These are phyloP conservation scores for Stachybotrys echinatus DNA, from an alignment of 2,329 filamentous ascomycete species.

Conservation along the genomic window DNA sequence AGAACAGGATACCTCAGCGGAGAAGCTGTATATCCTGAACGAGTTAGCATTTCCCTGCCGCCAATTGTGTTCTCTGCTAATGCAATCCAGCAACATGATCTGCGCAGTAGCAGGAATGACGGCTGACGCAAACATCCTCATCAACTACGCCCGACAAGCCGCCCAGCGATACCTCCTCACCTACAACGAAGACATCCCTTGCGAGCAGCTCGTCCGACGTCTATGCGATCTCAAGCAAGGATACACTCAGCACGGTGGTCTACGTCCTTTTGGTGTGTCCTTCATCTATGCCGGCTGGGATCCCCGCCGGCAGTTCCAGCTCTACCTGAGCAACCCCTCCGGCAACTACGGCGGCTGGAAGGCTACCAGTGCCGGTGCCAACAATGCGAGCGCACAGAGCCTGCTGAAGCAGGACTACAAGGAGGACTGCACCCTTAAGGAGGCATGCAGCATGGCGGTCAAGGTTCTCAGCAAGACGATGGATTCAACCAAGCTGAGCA, in stretches of 20 bases:
- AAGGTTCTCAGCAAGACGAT: conserved; percentile 99
- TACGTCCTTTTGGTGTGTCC: conserved; percentile 95
- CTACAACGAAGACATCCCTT: conserved; percentile 99
- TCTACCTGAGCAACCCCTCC: conserved; percentile 97
- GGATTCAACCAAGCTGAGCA: conserved; percentile 98
- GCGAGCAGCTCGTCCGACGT: conserved; percentile 94
- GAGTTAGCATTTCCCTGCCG: conserved; percentile 58
- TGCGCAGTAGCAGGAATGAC: conserved; percentile 99
- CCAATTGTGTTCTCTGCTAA: conserved; percentile 5
- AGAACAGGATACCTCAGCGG: conserved; percentile 98
- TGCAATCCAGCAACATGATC: conserved; percentile 84
- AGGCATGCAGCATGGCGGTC: conserved; percentile 94
- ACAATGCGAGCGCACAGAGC: conserved; percentile 96
- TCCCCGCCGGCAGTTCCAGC: conserved; percentile 91
- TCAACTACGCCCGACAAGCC: conserved; percentile 97
- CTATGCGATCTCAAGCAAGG: conserved; percentile 98
- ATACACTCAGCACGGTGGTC: conserved; percentile 97
- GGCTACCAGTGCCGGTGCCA: conserved; percentile 93
- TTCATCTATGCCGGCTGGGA: conserved; percentile 99
- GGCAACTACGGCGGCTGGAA: conserved; percentile 99
- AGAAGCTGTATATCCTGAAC: conserved; percentile 99
- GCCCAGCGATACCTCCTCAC: conserved; percentile 97
- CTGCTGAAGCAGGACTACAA: conserved; percentile 99
- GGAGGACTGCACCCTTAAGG: conserved; percentile 92
- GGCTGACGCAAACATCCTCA: conserved; percentile 98